These are phyloP conservation scores for Rhizopus arrhizus DNA, from an alignment of 371 early-diverging fungal species.

Conservation along the genomic window DNA sequence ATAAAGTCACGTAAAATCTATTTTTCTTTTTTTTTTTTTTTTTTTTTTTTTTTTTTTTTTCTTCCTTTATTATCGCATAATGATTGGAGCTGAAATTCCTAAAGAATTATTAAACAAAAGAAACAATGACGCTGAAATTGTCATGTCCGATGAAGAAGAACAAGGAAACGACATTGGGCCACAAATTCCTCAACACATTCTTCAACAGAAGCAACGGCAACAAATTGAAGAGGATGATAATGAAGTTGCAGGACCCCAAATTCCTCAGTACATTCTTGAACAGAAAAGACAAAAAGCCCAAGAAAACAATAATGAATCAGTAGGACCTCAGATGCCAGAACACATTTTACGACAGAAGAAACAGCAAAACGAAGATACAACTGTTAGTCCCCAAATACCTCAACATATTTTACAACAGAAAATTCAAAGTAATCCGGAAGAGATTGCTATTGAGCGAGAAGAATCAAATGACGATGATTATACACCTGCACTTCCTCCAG, in stretches of 20 bases:
- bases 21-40: background rate
- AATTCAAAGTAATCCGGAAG: too few species aligned
- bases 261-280: too few species aligned
- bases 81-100: constrained; percentile 31
- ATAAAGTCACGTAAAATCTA: background rate
- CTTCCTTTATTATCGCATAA: background rate
- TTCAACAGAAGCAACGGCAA: constrained; percentile 22
- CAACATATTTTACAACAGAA: too few species aligned
- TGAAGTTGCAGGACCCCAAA: background rate
- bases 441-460: background rate
- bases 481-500: constrained; percentile 63
- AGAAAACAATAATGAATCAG: constrained; percentile 2
- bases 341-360: background rate
- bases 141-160: constrained; percentile 16
- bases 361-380: background rate
- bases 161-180: constrained; percentile 26
- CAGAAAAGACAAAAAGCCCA: background rate
- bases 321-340: constrained; percentile 7
- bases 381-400: too few species aligned
- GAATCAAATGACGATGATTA: constrained; percentile 44
- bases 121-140: constrained; percentile 5
- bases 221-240: constrained; percentile 5
- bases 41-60: background rate
- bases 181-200: constrained; percentile 31
- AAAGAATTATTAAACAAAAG: constrained; percentile 18